Base-by-base conservation (phyloP, 495 filamentous ascomycete species). In the Cercophora scortea region DNA sequence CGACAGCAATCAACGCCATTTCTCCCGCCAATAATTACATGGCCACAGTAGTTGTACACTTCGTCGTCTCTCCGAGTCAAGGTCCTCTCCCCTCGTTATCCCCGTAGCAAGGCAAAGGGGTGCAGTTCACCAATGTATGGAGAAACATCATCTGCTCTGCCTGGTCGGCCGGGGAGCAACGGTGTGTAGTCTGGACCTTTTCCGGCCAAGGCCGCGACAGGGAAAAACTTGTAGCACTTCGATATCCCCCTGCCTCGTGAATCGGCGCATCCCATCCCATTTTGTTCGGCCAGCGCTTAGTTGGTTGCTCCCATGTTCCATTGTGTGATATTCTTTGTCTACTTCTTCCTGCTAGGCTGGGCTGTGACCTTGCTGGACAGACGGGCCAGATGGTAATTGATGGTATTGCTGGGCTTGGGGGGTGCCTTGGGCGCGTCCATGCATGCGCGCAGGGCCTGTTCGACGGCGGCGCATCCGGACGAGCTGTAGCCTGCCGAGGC, bases 361-460 rank as follows among this genome's bases (percentile, higher is more conserved):
- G 80, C 79, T 41, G 79, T 79, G 34, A 98, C 84, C 64, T 84
- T 86, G 7, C 87, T 83, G 63, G 94, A 90, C 74, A 97, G 83
- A 55, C 93, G 80, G 61, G 79, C 79, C 39, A 98, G 70, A 69
- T 96, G 91, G 77, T 95, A 95, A 72, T 98, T 98, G 79, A 97
- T 92, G 50, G 82, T 87, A 74, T 86, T 95, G 76, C 80, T 85
- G 68, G 82, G 79, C 61, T 78, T 71, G n/a, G 75, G 68, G 56
- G 78, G 75, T 36, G 84, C 72, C 76, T 76, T 84, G 78, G 84
- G 83, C 57, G 78, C 77, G 71, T 98, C 93, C 93, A 96, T 96
- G 77, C 93, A 98, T n/a, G 79, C 71, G 52, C 90, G 80, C 64
- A 98, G 73, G 58, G 86, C 80, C 60, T 87, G 76, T 67, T 96